phyloP scores from a whole-genome alignment of 495 filamentous ascomycete genomes.

The Pseudomonodictys pantanalensis region DNA sequence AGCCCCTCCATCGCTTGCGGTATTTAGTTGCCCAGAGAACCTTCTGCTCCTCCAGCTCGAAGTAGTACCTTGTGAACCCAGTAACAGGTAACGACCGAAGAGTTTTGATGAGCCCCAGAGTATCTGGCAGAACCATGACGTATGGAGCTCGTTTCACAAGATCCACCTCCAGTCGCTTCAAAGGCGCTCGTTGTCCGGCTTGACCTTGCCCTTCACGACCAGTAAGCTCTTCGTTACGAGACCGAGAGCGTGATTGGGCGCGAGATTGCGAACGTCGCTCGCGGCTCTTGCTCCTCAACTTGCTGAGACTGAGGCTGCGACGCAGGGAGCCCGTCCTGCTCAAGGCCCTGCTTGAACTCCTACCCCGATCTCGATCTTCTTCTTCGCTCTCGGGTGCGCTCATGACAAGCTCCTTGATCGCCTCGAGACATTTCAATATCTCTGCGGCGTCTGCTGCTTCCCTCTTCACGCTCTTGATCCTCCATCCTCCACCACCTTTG shows the following conservation, averaged over 20 bases:
- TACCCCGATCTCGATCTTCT: not conserved
- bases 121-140: slow-evolving; percentile 18
- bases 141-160: slow-evolving; percentile 25
- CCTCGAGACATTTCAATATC: slow-evolving; percentile 20
- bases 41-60: slow-evolving; percentile 25
- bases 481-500: slow-evolving; percentile 25
- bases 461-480: slow-evolving; percentile 24
- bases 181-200: not conserved
- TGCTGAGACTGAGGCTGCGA: not conserved
- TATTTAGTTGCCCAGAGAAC: slow-evolving; percentile 27
- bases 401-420: slow-evolving; percentile 14
- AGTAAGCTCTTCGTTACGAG: too few species aligned
- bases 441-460: slow-evolving; percentile 21
- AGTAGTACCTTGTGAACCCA: slow-evolving; percentile 14
- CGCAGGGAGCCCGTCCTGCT: slow-evolving; percentile 1
- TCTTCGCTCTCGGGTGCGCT: not conserved
- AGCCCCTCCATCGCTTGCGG: slow-evolving; percentile 21
- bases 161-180: slow-evolving; percentile 27
- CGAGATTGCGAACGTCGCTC: not conserved
- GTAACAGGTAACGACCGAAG: slow-evolving; percentile 14
- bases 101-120: slow-evolving; percentile 6
- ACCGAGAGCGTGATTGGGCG: too few species aligned
- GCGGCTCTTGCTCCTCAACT: slow-evolving; percentile 2
- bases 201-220: not conserved
- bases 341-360: slow-evolving; percentile 3